Percentiles rank a stretch among this genome's conserved stretches.
Evolutionary conservation across 345 rosid species (phyloP).

Genomic region (Citrus australasica): DNA sequence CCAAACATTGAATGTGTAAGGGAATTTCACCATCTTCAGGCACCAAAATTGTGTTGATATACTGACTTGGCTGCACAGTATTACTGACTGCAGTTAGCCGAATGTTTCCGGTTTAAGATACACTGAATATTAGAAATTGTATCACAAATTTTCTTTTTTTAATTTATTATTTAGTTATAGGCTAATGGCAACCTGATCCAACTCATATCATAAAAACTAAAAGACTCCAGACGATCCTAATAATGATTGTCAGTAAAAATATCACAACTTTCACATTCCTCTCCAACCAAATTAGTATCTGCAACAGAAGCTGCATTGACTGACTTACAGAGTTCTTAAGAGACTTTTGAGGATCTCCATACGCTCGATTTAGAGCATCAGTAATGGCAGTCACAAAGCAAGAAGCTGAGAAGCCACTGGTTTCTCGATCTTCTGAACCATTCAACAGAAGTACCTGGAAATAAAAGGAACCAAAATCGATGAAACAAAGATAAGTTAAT

Average conservation of each 20-base stretch:
- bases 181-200: background rate
- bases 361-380: slow-evolving; percentile 70
- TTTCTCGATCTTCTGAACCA: slow-evolving; percentile 82
- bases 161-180: no score
- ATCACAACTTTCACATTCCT: background rate
- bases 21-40: slow-evolving; percentile 69
- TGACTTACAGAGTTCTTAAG: slow-evolving; percentile 62
- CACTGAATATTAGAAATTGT: no score
- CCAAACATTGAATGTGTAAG: slow-evolving; percentile 49
- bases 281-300: background rate
- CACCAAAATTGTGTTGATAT: slow-evolving; percentile 75
- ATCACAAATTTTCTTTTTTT: no score
- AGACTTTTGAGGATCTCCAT: slow-evolving; percentile 63
- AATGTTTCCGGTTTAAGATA: background rate
- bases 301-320: background rate
- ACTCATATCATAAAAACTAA: background rate
- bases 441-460: slow-evolving; percentile 72
- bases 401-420: slow-evolving; percentile 72
- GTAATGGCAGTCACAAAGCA: slow-evolving; percentile 76
- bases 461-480: slow-evolving; percentile 3
- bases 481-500: background rate
- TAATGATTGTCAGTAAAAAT: background rate
- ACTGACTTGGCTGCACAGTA: slow-evolving; percentile 68
- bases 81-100: slow-evolving; percentile 4
- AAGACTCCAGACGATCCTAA: background rate